Evolutionary conservation across 2,329 filamentous ascomycete species (phyloP), one percentile per base, ranked within the genome.

Genomic region (Exophiala calicioides): DNA sequence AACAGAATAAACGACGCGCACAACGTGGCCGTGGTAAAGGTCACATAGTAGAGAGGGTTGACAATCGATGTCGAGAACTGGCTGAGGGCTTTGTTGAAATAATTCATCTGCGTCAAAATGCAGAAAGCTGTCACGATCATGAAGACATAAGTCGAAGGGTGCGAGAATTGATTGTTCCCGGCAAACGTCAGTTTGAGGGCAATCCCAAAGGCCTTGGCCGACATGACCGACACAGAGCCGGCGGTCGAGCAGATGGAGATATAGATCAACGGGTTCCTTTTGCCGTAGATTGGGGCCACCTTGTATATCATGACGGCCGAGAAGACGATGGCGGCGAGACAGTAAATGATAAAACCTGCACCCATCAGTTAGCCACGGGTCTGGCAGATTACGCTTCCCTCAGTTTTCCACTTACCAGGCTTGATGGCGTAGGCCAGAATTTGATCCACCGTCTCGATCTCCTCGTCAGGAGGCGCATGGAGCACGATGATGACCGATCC

Each of bases 61-160:
- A 96, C 90, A 64, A 98, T 95, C 60, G 94, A 95, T 23, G 93
- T 96, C 21, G 88, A 91, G 71, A 97, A 98, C 62, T 94, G 90
- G 68, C 89, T 94, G 50, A 98, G 74, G 5, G 93, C 93, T 71
- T 98, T 98, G 77, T 98, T 98, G 72, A 98, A 95, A 70, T 98
- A 98, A 70, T 98, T 98, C 93, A 98, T 97, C 76, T 98, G 93
- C 6, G 90, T 96, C 58, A 98, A 69, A 64, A 98, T 97, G 74
- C 93, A 98, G 56, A 96, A 88, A 3, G 79, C 77, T 0, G 90
- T 93, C 56, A 97, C 81, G 57, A 98, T 96, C 69, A 91, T 84
- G 67, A 98, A 98, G 55, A 96, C 90, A 62, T 98, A 98, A 50
- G 94, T 98, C 38, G 90, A 95, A 2, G 94, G 88, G 60, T 95